These are phyloP conservation scores for Haematococcus sp. DNA, from an alignment of 139 green algal genomes.

Conservation along the genomic window DNA sequence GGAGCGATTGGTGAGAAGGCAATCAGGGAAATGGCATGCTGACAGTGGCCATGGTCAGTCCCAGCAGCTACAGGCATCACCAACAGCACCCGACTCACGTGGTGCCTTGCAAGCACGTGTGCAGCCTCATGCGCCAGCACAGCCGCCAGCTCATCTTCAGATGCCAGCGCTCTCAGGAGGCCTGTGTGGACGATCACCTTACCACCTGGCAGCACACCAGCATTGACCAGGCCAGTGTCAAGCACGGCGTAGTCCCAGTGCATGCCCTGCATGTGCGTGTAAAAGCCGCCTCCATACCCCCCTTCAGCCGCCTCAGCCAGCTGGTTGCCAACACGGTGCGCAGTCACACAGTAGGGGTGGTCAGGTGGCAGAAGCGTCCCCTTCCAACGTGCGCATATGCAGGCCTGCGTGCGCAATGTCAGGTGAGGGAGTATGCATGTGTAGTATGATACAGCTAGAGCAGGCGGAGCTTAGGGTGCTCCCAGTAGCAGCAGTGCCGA, in stretches of 20 bases:
- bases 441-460: too few species aligned
- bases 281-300: slow-evolving; percentile 54
- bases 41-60: too few species aligned
- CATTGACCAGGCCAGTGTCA: slow-evolving; percentile 63
- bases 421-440: too few species aligned
- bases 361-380: slow-evolving; percentile 47
- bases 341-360: slow-evolving; percentile 31
- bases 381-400: slow-evolving; percentile 26
- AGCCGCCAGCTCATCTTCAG: slow-evolving; percentile 73
- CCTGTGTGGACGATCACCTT: slow-evolving; percentile 70
- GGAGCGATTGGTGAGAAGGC: too few species aligned
- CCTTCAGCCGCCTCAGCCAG: slow-evolving; percentile 49
- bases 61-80: too few species aligned
- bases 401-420: too few species aligned
- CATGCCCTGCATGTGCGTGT: slow-evolving; percentile 56
- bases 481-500: too few species aligned
- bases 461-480: too few species aligned
- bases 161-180: slow-evolving; percentile 59
- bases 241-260: slow-evolving; percentile 87
- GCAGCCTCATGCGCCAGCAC: slow-evolving; percentile 84
- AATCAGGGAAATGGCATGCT: too few species aligned
- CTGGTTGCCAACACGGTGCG: slow-evolving; percentile 27
- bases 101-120: slow-evolving; percentile 59
- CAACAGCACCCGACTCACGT: too few species aligned
- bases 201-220: slow-evolving; percentile 83